Percentiles rank a stretch among this genome's conserved stretches.
phyloP scores from a whole-genome alignment of 805 yeast species.

The Wickerhamiella azymoides region DNA sequence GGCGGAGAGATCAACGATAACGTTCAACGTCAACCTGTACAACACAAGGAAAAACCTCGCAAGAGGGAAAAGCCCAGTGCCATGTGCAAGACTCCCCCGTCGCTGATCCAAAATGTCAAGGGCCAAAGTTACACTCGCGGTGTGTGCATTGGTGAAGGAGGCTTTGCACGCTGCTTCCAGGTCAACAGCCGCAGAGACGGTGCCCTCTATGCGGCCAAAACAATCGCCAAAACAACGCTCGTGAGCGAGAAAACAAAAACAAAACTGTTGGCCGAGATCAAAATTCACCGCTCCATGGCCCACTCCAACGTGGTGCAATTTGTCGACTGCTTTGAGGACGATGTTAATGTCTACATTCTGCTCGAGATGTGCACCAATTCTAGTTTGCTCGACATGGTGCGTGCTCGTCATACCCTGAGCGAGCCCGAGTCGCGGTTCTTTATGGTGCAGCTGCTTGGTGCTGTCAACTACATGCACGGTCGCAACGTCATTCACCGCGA shows the following conservation, averaged over 20 bases:
- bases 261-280: slow-evolving; percentile 75
- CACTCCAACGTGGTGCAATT: slow-evolving; percentile 88
- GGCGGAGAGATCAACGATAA: slow-evolving; percentile 9
- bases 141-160: slow-evolving; percentile 89
- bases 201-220: slow-evolving; percentile 83
- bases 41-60: slow-evolving; percentile 21
- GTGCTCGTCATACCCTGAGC: slow-evolving; percentile 66
- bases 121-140: slow-evolving; percentile 90
- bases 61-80: slow-evolving; percentile 82
- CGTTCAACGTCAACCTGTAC: slow-evolving; percentile 19
- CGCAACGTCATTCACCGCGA: slow-evolving; percentile 93
- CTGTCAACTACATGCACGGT: slow-evolving; percentile 81
- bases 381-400: slow-evolving; percentile 81
- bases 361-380: slow-evolving; percentile 93
- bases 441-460: slow-evolving; percentile 88
- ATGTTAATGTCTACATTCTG: slow-evolving; percentile 80
- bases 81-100: slow-evolving; percentile 92
- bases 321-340: slow-evolving; percentile 95
- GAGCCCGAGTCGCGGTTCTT: slow-evolving; percentile 87
- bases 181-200: slow-evolving; percentile 73
- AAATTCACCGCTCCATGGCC: slow-evolving; percentile 78
- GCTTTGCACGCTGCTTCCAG: slow-evolving; percentile 96
- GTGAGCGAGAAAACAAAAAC: slow-evolving; percentile 76
- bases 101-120: slow-evolving; percentile 70
- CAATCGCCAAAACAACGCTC: slow-evolving; percentile 91